Base-by-base conservation (phyloP, 2,329 filamentous ascomycete genomes). In the Aspergillus sp. region DNA sequence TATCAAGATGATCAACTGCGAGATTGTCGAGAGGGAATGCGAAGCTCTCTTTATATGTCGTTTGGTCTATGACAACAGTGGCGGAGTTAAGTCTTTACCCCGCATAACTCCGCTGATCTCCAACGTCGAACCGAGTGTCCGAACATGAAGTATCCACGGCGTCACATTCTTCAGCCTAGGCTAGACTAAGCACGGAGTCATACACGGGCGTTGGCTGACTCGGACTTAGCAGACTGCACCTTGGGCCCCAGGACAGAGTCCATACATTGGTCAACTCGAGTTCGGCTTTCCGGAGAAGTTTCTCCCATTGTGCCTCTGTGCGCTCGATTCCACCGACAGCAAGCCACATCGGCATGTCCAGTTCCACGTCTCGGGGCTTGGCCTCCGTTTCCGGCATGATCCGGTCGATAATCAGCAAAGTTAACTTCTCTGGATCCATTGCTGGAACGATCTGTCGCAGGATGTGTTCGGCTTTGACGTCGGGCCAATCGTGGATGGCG, bases 321-420 rank as follows among this genome's bases (percentile, higher is more conserved):
- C 73, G 59, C 57, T 77, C 72, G 44, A 65, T 58, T 0, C 67
- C 66, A 0, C 65, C 64, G 20, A 67, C 62, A 13, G 68, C 58
- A 4, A 58, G 54, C 70, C 76, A 71, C 73, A 78, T 75, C 17
- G 67, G 59, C 50, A 75, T 66, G 58, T 78, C 75, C 51, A 74
- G 56, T n/a, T 61, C 58, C 2, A 64, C 65, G 6, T 52, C 55
- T 5, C 63, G 57, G 41, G 61, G 60, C 1, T 57, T 51, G 2
- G 71, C 63, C 2, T 64, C 65, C 2, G 52, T 64, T 11, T 73
- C 66, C 4, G 73, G 71, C 9, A 78, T 56, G 1, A 73, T 58
- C 44, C 69, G 67, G 29, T 78, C 75, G 43, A 72, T 68, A n/a
- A 79, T 67, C 11, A 79, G 55, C 3, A 79, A 50, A 25, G 71